phyloP scores from a whole-genome alignment of 192 early-diverging fungal genomes.

The Umbelopsis vinacea region DNA sequence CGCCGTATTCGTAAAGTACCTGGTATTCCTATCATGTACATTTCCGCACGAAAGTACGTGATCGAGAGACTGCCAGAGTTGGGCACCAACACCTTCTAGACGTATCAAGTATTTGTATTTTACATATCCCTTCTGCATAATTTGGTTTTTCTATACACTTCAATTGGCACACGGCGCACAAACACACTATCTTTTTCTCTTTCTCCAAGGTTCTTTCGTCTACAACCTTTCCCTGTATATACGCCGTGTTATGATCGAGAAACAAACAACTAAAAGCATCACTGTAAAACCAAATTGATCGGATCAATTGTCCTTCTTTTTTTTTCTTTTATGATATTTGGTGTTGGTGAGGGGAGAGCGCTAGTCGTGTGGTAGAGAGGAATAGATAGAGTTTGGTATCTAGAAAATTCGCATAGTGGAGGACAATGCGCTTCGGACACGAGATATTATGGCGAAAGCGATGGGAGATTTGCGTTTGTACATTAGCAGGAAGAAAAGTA shows the following conservation, averaged over 20 bases:
- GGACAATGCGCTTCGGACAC: neutral
- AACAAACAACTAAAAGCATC: slow-evolving; percentile 8
- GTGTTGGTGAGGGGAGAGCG: too few relatives aligned
- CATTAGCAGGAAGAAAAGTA: slow-evolving; percentile 10
- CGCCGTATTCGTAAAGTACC: slow-evolving; percentile 93
- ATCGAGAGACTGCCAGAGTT: slow-evolving; percentile 94
- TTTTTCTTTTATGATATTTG: too few relatives aligned
- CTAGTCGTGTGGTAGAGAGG: too few relatives aligned
- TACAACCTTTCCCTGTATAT: slow-evolving; percentile 5
- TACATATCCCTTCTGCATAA: slow-evolving; percentile 19
- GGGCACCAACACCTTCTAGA: slow-evolving; percentile 42
- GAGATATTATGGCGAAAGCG: slow-evolving; percentile 18
- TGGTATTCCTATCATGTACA: slow-evolving; percentile 98
- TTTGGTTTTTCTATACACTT: slow-evolving; percentile 1
- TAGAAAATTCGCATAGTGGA: neutral
- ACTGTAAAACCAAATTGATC: neutral
- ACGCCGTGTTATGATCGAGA: slow-evolving; percentile 13
- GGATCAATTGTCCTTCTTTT: too few relatives aligned
- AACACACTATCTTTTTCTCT: neutral
- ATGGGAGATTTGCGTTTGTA: slow-evolving; percentile 22
- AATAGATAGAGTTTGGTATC: too few relatives aligned
- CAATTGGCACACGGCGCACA: too few relatives aligned
- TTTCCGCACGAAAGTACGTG: slow-evolving; percentile 84
- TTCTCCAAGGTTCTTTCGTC: neutral
- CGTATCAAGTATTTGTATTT: slow-evolving; percentile 8